Evolutionary conservation across 306 rosid genomes (phyloP).

Genomic region (Ammopiptanthus mongolicus): DNA sequence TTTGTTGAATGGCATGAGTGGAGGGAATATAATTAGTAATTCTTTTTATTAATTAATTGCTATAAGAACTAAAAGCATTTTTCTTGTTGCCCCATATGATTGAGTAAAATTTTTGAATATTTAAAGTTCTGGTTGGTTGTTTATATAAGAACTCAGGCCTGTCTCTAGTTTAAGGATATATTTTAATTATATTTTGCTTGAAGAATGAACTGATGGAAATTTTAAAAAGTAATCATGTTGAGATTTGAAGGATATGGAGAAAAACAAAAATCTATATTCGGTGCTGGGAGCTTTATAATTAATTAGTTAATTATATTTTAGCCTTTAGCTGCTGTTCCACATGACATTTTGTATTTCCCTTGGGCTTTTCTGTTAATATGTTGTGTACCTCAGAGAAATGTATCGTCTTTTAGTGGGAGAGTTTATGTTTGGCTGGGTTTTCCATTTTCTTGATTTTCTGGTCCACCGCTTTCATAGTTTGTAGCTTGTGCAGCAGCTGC

Average conservation of each 20-base stretch:
- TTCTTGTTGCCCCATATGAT: not conserved
- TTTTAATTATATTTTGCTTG: not conserved
- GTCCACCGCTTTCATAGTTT: not conserved
- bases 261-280: not conserved
- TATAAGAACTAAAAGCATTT: not conserved
- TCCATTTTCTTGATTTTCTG: not conserved
- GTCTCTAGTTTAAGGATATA: not conserved
- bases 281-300: not conserved
- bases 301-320: not conserved
- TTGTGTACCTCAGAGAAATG: not conserved
- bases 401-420: not conserved
- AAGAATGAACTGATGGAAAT: not conserved
- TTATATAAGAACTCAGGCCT: not conserved
- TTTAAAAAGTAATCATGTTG: not conserved
- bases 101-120: not conserved
- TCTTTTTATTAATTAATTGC: not conserved
- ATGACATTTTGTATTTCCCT: not conserved
- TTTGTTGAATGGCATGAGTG: not conserved
- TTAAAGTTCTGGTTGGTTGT: conserved; percentile 4
- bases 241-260: not conserved
- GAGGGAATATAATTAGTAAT: conserved; percentile 3
- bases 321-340: not conserved
- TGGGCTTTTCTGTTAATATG: not conserved
- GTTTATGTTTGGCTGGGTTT: not conserved
- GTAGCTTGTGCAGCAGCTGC: conserved; percentile 2